Conservation (phyloP, 495 filamentous ascomycete genomes). For the Aspergillus steynii region DNA sequence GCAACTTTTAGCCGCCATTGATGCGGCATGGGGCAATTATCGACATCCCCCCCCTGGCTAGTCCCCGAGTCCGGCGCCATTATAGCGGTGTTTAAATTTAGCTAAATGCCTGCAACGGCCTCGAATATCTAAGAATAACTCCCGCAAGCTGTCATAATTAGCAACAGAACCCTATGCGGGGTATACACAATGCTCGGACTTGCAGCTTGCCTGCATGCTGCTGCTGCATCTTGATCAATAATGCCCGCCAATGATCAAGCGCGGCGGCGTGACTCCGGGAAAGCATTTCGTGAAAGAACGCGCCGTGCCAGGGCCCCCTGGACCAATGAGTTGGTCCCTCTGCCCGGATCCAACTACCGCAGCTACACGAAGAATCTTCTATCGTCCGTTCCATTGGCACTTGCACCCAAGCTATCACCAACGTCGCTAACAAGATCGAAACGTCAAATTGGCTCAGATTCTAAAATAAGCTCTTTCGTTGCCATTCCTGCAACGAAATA, state of each 20-base stretch:
- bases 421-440: constrained; percentile 3
- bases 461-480: constrained; percentile 13
- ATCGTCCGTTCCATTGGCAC: neutral
- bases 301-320: too few species aligned
- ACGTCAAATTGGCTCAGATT: constrained; percentile 1
- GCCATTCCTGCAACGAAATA: neutral
- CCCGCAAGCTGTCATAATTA: constrained; percentile 11
- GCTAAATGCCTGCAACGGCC: constrained; percentile 4
- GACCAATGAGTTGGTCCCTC: too few species aligned
- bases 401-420: neutral
- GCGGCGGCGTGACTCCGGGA: neutral
- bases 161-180: constrained; percentile 10
- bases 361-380: neutral
- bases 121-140: constrained; percentile 15
- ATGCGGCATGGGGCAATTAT: too few species aligned
- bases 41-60: too few species aligned
- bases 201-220: constrained; percentile 2
- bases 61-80: too few species aligned
- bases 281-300: too few species aligned
- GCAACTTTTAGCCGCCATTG: too few species aligned
- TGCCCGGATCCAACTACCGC: neutral
- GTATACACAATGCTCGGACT: constrained; percentile 1
- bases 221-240: neutral
- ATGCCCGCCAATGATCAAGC: constrained; percentile 1
- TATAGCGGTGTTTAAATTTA: too few species aligned